Evolutionary conservation across 169 alveolate species (phyloP).

Genomic region (Cryptosporidium muris): DNA sequence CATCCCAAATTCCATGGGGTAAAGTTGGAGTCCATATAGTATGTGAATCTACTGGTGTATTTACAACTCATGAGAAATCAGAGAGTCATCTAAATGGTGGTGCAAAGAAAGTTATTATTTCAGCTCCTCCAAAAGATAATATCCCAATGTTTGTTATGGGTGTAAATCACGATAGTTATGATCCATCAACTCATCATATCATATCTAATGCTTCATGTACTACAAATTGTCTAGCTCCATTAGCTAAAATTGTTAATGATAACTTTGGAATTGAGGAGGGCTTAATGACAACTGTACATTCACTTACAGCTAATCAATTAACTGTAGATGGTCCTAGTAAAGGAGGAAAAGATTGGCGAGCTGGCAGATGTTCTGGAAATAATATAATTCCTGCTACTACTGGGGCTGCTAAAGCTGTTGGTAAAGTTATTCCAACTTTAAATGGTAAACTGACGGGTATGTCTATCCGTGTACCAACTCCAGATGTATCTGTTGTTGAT

Average conservation of each 20-base stretch:
- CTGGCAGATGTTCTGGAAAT: slow-evolving; percentile 97
- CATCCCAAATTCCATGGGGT: slow-evolving; percentile 97
- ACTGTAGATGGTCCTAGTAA: slow-evolving; percentile 99
- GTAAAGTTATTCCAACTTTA: slow-evolving; percentile 96
- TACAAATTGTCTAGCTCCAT: slow-evolving; percentile 99
- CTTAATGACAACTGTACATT: slow-evolving; percentile 99
- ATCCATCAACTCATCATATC: slow-evolving; percentile 86
- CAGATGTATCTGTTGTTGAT: slow-evolving; percentile 99
- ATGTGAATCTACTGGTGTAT: slow-evolving; percentile 98
- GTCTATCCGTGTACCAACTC: slow-evolving; percentile 99
- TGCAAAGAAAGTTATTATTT: slow-evolving; percentile 96
- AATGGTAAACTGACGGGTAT: slow-evolving; percentile 99
- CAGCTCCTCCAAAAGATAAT: slow-evolving; percentile 98
- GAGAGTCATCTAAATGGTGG: slow-evolving; percentile 95
- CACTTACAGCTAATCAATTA: slow-evolving; percentile 97
- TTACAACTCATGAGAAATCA: slow-evolving; percentile 94
- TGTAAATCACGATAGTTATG: slow-evolving; percentile 92
- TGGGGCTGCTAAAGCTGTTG: slow-evolving; percentile 99
- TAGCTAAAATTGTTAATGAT: slow-evolving; percentile 97
- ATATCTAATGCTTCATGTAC: slow-evolving; percentile 99
- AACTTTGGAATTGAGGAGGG: slow-evolving; percentile 98
- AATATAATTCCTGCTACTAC: slow-evolving; percentile 99
- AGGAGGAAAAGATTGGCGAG: slow-evolving; percentile 99
- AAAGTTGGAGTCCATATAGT: slow-evolving; percentile 93
- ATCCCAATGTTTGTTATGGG: slow-evolving; percentile 99